Evolutionary conservation across 257 asterid genomes (phyloP), one percentile per base, ranked within the genome.

Genomic region (Apocynum venetum): DNA sequence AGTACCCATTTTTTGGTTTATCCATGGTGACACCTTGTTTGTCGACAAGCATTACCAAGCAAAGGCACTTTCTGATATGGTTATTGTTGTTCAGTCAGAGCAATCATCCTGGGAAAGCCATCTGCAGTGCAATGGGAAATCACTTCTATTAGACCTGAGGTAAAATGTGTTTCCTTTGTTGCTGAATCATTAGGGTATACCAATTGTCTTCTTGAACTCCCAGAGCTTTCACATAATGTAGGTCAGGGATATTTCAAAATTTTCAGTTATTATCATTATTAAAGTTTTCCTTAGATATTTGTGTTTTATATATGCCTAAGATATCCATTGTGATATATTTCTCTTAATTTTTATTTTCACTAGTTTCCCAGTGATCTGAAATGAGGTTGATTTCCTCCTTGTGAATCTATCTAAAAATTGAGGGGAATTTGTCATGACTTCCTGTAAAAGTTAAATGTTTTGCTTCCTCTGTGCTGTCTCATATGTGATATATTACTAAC

Each of bases 1-100:
- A 88, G 82, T 95, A 72, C 99, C 99, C 76, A 85, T 95, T 49
- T 95, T 95, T 81, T 95, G 99, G 99, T 95, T 93, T 87, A 87
- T 95, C 76, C 97, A 90, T 68, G 87, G 91, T 41, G 98, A 91
- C 80, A 88, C 97, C 72, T 82, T 95, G 92, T 83, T 95, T 76
- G 93, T 95, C 79, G 99, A 93, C 92, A 93, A 93, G 86, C 93
- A 93, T 87, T 93, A 93, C 78, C 99, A 90, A 80, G 97, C 99
- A 73, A 95, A 89, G 84, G 92, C 98, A 66, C 97, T 95, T 72
- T 87, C 99, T 52, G 99, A 93, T 89, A 95, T 95, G 99, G 93
- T 95, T 69, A 81, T 95, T 76, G 99, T 95, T 78, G 98, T 93
- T 81, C 99, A 95, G 87, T 95, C 99, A 9, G 99, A 95, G 85